Percentiles rank a stretch among this genome's conserved stretches.
These are phyloP conservation scores for Aureobasidium leucospermi DNA, from an alignment of 2,329 filamentous ascomycete species.

Conservation along the genomic window DNA sequence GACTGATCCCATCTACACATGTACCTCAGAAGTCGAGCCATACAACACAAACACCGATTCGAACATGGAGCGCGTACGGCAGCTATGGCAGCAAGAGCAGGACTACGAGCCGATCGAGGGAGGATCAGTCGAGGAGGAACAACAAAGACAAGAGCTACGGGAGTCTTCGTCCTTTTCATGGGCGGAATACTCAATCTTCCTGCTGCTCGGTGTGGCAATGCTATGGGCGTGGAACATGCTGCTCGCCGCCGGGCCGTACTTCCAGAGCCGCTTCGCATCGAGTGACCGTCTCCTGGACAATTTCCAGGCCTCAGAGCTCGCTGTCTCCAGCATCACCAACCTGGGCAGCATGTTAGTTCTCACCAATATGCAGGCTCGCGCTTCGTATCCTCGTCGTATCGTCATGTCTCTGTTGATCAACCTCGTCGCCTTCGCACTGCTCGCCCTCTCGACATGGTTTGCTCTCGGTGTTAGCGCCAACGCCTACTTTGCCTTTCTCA, in stretches of 20 bases:
- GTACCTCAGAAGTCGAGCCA: no score
- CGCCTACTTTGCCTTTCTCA: conserved; percentile 71
- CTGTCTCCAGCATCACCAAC: conserved; percentile 79
- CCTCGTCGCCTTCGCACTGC: conserved; percentile 64
- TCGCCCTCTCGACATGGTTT: conserved; percentile 70
- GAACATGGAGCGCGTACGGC: conserved; percentile 22
- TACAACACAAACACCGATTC: not conserved
- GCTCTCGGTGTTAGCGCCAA: conserved; percentile 56
- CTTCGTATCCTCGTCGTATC: conserved; percentile 85
- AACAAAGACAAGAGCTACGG: conserved; percentile 11
- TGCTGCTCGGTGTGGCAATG: conserved; percentile 84
- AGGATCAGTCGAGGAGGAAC: conserved; percentile 18
- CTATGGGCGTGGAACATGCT: conserved; percentile 99
- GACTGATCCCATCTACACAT: no score
- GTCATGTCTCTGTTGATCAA: conserved; percentile 69
- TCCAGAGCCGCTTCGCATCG: conserved; percentile 69
- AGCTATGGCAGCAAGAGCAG: conserved; percentile 25
- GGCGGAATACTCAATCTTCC: conserved; percentile 79
- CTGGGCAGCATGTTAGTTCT: conserved; percentile 68
- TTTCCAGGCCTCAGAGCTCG: conserved; percentile 85
- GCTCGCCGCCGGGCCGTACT: conserved; percentile 88
- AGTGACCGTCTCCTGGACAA: conserved; percentile 66
- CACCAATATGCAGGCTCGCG: conserved; percentile 69
- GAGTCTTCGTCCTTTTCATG: conserved; percentile 58
- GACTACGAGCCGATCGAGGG: conserved; percentile 25